A percentile compares a stretch with the other conserved stretches of the same genome.
Conservation (phyloP, 306 rosid species). For the Leucaena leucocephala region DNA sequence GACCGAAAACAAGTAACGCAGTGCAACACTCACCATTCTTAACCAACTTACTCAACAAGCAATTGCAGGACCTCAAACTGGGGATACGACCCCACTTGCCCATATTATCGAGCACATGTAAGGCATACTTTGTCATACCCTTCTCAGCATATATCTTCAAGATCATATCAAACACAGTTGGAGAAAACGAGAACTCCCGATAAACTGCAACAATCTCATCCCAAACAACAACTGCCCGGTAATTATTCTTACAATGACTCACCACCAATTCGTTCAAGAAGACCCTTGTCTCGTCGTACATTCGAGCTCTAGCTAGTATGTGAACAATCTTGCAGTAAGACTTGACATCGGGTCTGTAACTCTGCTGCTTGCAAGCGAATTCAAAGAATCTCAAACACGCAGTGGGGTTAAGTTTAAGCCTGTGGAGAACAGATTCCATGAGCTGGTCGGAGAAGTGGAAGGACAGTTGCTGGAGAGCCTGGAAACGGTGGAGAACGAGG, state of each 20-base stretch:
- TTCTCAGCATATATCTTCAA: conserved; percentile 62
- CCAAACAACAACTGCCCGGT: conserved; percentile 45
- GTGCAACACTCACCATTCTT: conserved; percentile 41
- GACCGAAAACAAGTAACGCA: conserved; percentile 63
- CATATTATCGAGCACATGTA: conserved; percentile 81
- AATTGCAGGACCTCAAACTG: conserved; percentile 74
- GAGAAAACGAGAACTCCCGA: conserved; percentile 58
- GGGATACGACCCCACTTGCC: conserved; percentile 56
- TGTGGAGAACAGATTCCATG: conserved; percentile 69
- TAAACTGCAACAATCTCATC: conserved; percentile 53
- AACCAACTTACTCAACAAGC: conserved; percentile 66
- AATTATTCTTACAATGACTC: conserved; percentile 51
- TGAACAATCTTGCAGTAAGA: conserved; percentile 71
- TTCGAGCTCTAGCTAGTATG: conserved; percentile 66
- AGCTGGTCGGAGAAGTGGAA: conserved; percentile 68
- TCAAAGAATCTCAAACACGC: conserved; percentile 66
- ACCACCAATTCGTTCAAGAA: conserved; percentile 49
- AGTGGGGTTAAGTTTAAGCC: conserved; percentile 61
- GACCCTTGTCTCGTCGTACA: conserved; percentile 57
- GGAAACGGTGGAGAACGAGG: conserved; percentile 62
- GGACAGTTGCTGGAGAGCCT: conserved; percentile 53
- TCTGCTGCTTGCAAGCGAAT: conserved; percentile 56
- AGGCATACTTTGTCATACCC: conserved; percentile 63
- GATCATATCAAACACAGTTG: conserved; percentile 69
- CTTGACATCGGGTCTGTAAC: conserved; percentile 58